phyloP scores from a whole-genome alignment of 129 eudicot genomes.

The Pittosporum tobira region DNA sequence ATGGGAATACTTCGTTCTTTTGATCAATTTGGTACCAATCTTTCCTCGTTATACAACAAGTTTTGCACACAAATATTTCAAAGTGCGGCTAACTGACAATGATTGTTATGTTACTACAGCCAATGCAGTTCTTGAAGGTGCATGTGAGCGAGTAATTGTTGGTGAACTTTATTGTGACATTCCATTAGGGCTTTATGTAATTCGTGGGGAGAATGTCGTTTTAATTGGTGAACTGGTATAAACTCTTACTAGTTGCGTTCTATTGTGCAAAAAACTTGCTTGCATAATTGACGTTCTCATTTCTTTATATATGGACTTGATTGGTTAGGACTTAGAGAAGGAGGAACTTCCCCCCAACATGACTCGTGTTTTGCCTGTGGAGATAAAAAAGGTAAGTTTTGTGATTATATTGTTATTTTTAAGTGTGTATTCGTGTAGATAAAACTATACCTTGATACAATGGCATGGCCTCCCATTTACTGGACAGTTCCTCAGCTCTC shows the following conservation, averaged over 20 bases:
- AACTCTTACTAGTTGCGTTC: neutral
- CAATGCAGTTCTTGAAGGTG: constrained; percentile 89
- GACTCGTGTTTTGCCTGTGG: constrained; percentile 66
- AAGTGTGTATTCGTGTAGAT: too few species aligned
- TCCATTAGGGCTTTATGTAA: constrained; percentile 84
- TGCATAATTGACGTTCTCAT: neutral
- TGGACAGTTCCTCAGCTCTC: too few species aligned
- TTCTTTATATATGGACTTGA: neutral
- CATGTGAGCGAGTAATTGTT: constrained; percentile 61
- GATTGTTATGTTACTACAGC: constrained; percentile 39
- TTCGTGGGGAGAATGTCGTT: constrained; percentile 97
- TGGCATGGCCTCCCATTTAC: too few species aligned
- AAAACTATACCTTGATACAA: too few species aligned
- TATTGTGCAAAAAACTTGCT: neutral
- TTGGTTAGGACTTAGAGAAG: constrained; percentile 64
- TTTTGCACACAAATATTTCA: neutral
- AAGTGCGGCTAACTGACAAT: constrained; percentile 12
- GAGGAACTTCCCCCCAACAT: constrained; percentile 93
- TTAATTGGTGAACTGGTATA: constrained; percentile 93
- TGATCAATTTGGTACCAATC: constrained; percentile 83
- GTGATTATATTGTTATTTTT: neutral
- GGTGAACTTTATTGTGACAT: constrained; percentile 95
- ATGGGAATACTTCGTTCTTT: constrained; percentile 91
- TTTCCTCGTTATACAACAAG: constrained; percentile 9
- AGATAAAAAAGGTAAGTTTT: constrained; percentile 65